Evolutionary conservation across 2,329 filamentous ascomycete genomes (phyloP), one percentile per base, ranked within the genome.

Genomic region (Ambrosiella cleistominuta): DNA sequence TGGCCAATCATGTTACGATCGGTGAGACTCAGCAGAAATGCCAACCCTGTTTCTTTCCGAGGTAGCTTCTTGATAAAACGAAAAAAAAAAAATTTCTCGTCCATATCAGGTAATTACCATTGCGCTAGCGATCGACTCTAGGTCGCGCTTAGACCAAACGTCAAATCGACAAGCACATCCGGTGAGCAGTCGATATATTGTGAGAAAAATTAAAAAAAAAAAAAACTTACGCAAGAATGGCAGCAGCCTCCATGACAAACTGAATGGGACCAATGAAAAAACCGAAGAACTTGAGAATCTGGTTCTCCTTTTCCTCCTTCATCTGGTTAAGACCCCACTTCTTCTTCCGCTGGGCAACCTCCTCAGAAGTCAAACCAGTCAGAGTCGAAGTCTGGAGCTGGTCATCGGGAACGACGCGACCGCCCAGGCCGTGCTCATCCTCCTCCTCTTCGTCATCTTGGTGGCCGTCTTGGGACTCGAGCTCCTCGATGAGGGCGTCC

Each of bases 231-330:
- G 88, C 88, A 60, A 94, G 78, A 66, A 90, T 75, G 64, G 85
- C 85, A 62, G 87, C 86, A 71, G 81, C 78, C 82, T 91, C 86
- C 88, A 95, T 95, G 68, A 95, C 88, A 71, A 91, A 91, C 70
- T 94, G 88, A 64, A 95, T 91, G 27, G 89, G 89, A 64, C 89
- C 89, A 58, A 93, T 75, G 70, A 94, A 94, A 74, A 86, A 93
- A 65, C 78, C 76, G 66, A 81, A 71, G 71, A 95, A 94, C 75
- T 94, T 93, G 66, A 93, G 77, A 61, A 90, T 71, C 60, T 89
- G 66, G 67, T 90, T 94, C 72, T 89, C 85, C 73, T 88, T 89
- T 74, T 91, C 86, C 72, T 94, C 87, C 72, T 86, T 89, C 86
- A 95, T 88, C 70, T 88, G 82, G 70, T 95, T 95, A 67, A 86